These are phyloP conservation scores for Cymbopogon flexuosus DNA, from an alignment of 202 grass and related monocot genomes.

Conservation along the genomic window DNA sequence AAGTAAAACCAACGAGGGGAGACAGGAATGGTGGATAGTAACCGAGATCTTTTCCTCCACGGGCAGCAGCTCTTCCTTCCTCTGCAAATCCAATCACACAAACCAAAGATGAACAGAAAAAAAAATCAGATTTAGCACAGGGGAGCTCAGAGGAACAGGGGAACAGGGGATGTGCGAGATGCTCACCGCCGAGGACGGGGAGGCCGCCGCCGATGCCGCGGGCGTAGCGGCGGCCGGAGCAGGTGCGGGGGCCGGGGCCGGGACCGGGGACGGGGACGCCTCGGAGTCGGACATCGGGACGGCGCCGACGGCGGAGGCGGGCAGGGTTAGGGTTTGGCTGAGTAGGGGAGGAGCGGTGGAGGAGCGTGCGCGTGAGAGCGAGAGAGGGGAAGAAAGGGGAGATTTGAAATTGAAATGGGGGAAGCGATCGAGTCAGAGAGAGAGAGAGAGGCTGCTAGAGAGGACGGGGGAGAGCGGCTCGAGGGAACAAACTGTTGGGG, in stretches of 20 bases:
- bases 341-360: background rate
- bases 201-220: background rate
- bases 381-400: background rate
- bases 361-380: background rate
- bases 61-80: slow-evolving; percentile 50
- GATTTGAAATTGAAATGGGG: slow-evolving; percentile 43
- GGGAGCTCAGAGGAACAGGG: background rate
- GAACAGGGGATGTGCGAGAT: background rate
- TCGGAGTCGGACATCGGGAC: slow-evolving; percentile 44
- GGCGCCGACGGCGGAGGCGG: background rate
- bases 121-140: background rate
- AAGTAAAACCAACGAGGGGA: background rate
- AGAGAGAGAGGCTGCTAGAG: background rate
- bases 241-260: background rate
- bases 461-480: too few relatives aligned
- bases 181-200: slow-evolving; percentile 44
- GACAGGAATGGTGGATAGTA: background rate
- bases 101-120: background rate
- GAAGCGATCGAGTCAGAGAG: too few relatives aligned
- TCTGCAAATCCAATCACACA: slow-evolving; percentile 29
- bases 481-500: background rate
- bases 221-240: background rate
- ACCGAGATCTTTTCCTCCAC: slow-evolving; percentile 76
- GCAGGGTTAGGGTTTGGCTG: slow-evolving; percentile 45
- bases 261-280: slow-evolving; percentile 8